These are phyloP conservation scores for Psidium friedrichsthalianum DNA, from an alignment of 345 rosid genomes.

Conservation along the genomic window DNA sequence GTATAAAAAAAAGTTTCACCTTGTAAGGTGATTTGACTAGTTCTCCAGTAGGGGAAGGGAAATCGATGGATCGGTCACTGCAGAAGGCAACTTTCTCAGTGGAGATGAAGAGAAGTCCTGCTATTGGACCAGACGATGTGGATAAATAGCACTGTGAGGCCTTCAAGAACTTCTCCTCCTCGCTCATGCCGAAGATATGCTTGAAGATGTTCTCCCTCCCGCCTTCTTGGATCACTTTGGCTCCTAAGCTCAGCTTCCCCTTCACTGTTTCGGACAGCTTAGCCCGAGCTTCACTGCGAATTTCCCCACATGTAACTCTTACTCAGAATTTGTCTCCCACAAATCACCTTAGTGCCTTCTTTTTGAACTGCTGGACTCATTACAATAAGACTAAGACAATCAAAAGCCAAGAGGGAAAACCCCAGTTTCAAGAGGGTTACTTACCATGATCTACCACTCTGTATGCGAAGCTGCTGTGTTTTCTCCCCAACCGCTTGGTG, in stretches of 20 bases:
- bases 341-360: background rate
- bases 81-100: slow-evolving; percentile 24
- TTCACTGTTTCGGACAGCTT: slow-evolving; percentile 29
- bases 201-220: slow-evolving; percentile 30
- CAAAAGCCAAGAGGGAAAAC: background rate
- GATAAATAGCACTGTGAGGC: slow-evolving; percentile 40
- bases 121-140: slow-evolving; percentile 32
- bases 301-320: background rate
- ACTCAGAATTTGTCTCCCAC: background rate
- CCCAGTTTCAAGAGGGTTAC: background rate
- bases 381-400: background rate
- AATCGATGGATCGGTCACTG: slow-evolving; percentile 17
- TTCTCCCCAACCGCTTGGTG: slow-evolving; percentile 3
- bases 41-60: slow-evolving; percentile 9
- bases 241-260: slow-evolving; percentile 29
- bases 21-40: slow-evolving; percentile 11
- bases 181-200: slow-evolving; percentile 16
- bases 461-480: slow-evolving; percentile 8
- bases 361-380: background rate
- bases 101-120: slow-evolving; percentile 36
- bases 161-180: slow-evolving; percentile 30
- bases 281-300: slow-evolving; percentile 17
- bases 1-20: background rate
- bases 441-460: slow-evolving; percentile 27
- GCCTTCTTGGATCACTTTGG: slow-evolving; percentile 25